Evolutionary conservation across 2,329 filamentous ascomycete genomes (phyloP), one percentile per base, ranked within the genome.

Genomic region (Pseudocercospora ulei): DNA sequence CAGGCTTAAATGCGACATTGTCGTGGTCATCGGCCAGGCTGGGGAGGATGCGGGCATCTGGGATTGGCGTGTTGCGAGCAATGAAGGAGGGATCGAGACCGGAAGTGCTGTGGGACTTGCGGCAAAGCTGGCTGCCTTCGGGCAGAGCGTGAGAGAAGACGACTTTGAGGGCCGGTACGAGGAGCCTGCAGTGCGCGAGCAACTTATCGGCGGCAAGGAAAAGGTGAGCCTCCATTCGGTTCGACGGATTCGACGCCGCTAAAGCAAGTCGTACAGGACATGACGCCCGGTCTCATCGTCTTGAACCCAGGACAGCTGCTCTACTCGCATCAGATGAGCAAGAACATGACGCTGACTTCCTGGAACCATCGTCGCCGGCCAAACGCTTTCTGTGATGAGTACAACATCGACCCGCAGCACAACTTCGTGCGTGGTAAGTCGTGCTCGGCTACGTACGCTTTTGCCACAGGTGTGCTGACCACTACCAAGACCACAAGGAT

Each of bases 261-360:
- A 13, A 18, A 37, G 14, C 29, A 39, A 16, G 12, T 29, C 11
- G 17, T 33, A 11, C 30, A 33, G 30, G 31, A 50, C 0, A 62
- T 67, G 12, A 17, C 54, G 1, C 76, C 71, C 0, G 80, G 73
- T 2, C 64, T 95, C 39, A 63, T 95, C 17, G 65, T 94, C 16
- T 74, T 84, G 29, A 95, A 94, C 56, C 68, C 76, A 3, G 84
- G 83, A 3, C 78, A 92, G 62, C 65, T 82, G 11, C 67, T 78
- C 52, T 95, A 84, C 78, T 83, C 81, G 58, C 75, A 81, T 25
- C 70, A 73, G 35, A 70, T 70, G 1, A 62, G 69, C 35, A 70
- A 72, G 33, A 68, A 76, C 0, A 66, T 93, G 44, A 81, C 74
- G 1, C 57, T 69, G 1, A 55, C 57, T 0, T 70, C 69, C 2